These are phyloP conservation scores for Canna indica DNA, from an alignment of 176 grass and related monocot genomes.

Conservation along the genomic window DNA sequence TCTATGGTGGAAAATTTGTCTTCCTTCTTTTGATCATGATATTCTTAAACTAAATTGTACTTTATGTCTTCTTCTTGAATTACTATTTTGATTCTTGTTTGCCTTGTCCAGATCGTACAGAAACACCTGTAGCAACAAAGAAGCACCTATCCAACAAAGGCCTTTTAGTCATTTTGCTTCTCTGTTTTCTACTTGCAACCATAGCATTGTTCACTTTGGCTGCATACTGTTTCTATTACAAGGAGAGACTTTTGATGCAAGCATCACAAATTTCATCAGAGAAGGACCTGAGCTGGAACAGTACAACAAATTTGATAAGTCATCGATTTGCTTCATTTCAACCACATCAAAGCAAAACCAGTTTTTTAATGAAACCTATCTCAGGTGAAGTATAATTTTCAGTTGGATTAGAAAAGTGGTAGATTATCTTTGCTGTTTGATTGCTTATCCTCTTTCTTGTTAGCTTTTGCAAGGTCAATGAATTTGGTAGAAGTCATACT, in stretches of 20 bases:
- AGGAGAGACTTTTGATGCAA: constrained; percentile 41
- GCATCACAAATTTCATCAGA: constrained; percentile 44
- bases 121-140: constrained; percentile 30
- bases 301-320: constrained; percentile 68
- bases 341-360: constrained; percentile 27
- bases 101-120: constrained; percentile 29
- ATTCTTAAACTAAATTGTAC: neutral
- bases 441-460: neutral
- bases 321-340: constrained; percentile 47
- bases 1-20: neutral
- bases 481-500: neutral
- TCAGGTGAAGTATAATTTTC: constrained; percentile 33
- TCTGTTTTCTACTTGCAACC: constrained; percentile 58
- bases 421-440: neutral
- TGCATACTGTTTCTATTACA: constrained; percentile 60
- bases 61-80: neutral
- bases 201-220: constrained; percentile 42
- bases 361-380: constrained; percentile 25
- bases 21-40: neutral
- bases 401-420: neutral
- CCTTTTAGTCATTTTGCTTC: constrained; percentile 53
- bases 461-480: neutral
- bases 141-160: constrained; percentile 45
- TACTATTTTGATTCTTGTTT: constrained; percentile 3
- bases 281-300: constrained; percentile 69